Base-by-base conservation (phyloP, 1,139 yeast genomes). In the Geotrichum bryndzae region DNA sequence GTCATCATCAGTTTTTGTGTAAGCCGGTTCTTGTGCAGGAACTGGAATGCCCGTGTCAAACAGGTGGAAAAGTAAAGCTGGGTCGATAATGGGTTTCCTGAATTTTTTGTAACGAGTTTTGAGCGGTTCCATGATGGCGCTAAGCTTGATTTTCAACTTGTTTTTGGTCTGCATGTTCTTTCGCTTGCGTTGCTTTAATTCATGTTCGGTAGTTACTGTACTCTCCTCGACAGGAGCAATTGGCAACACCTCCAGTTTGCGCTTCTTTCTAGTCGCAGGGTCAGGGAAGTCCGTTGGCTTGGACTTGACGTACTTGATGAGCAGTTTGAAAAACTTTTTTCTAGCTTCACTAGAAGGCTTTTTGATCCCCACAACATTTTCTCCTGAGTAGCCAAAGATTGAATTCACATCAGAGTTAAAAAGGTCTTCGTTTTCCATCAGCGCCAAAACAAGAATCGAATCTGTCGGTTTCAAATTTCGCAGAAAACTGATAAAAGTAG, bases 21-120 rank as follows among this genome's bases (percentile, higher is more conserved):
- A 94, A 0, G 76, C 74, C 13, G 56, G 51, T 1, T 88, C 85
- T 64, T 88, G 96, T 3, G 65, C 63, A 11, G 50, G 29, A 13
- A 29, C 46, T 2, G 27, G 15, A 6, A 13, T 25, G 10, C 11
- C 15, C 1, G 88, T 85, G 64, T 88, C 96, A 74, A 92, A 92
- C 58, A 94, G 77, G 73, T 91, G 96, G 45, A 84, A 79, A 59
- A 94, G 76, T 23, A 81, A 78, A 38, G 81, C 77, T 65, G 91
- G 97, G 64, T 92, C 98, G 64, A 94, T 84, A 0, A 89, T 81
- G 0, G 99, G 98, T 70, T 92, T 94, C 69, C 85, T 87, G 77
- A 94, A 95, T 63, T 96, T 80, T 70, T 90, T 90, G 73, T 92
- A 94, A 57, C 98, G 81, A 62, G 79, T 85, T 69, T 92, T 90